These are phyloP conservation scores for Quercus mongolica DNA, from an alignment of 306 rosid species.

Conservation along the genomic window DNA sequence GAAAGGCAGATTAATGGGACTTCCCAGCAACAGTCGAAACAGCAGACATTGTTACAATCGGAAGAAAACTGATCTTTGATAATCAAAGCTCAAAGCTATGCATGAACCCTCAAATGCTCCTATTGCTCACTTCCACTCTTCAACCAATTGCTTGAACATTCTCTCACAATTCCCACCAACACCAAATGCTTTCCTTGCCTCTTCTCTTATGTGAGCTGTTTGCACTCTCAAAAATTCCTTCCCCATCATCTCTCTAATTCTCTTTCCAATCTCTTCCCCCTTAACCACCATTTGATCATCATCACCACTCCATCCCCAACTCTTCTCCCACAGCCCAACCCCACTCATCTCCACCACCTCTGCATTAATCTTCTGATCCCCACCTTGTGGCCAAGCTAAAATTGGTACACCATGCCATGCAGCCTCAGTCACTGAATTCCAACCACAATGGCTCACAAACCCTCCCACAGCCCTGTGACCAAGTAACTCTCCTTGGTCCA, in stretches of 20 bases:
- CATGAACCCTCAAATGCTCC: no score
- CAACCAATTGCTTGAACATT: conserved; percentile 5
- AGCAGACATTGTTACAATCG: no score
- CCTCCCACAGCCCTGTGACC: conserved; percentile 45
- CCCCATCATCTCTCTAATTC: conserved; percentile 50
- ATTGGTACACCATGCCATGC: conserved; percentile 45
- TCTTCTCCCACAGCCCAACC: conserved; percentile 47
- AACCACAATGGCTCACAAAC: conserved; percentile 58
- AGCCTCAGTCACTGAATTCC: conserved; percentile 56
- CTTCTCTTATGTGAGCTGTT: conserved; percentile 28
- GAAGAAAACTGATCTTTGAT: no score
- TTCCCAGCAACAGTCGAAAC: no score
- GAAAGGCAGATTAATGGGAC: no score
- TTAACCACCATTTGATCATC: conserved; percentile 16
- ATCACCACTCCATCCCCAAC: conserved; percentile 51
- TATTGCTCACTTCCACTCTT: conserved; percentile 22
- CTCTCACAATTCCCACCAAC: conserved; percentile 36
- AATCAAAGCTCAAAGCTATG: no score
- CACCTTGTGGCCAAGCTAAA: conserved; percentile 54
- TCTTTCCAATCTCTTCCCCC: conserved; percentile 47
- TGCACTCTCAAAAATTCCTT: conserved; percentile 16
- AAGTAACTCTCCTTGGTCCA: conserved; percentile 39
- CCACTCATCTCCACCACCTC: conserved; percentile 41
- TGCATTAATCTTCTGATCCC: conserved; percentile 60
- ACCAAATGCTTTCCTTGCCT: conserved; percentile 24